These are phyloP conservation scores for Alternaria viburni DNA, from an alignment of 2,329 filamentous ascomycete genomes.

Conservation along the genomic window DNA sequence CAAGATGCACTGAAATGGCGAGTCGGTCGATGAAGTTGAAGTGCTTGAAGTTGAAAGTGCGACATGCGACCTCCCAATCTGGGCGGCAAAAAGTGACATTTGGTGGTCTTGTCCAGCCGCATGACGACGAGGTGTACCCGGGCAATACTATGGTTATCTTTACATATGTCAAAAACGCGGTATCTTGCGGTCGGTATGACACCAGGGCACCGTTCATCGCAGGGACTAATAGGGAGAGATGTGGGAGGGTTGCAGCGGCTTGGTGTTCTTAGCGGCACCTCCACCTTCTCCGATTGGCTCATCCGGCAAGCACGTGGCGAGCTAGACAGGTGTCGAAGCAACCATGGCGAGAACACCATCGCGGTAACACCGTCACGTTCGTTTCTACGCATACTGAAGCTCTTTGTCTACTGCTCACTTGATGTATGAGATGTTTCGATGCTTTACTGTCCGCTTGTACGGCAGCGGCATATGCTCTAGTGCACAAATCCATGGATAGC, in stretches of 20 bases:
- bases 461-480: background rate
- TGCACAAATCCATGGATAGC: background rate
- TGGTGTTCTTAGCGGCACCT: background rate
- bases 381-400: background rate
- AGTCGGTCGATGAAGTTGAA: background rate
- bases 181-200: background rate
- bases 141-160: background rate
- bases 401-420: background rate
- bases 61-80: background rate
- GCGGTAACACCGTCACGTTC: background rate
- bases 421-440: background rate
- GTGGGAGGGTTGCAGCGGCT: background rate
- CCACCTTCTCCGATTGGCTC: background rate
- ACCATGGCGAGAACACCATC: background rate
- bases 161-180: background rate
- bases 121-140: no score
- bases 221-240: background rate
- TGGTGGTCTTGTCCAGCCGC: background rate
- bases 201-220: background rate
- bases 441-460: background rate
- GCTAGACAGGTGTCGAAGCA: no score
- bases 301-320: background rate
- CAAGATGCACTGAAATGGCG: background rate
- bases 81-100: background rate
- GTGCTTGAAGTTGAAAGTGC: background rate